Conservation (phyloP, 2,329 filamentous ascomycete genomes). For the Alternaria dauci region DNA sequence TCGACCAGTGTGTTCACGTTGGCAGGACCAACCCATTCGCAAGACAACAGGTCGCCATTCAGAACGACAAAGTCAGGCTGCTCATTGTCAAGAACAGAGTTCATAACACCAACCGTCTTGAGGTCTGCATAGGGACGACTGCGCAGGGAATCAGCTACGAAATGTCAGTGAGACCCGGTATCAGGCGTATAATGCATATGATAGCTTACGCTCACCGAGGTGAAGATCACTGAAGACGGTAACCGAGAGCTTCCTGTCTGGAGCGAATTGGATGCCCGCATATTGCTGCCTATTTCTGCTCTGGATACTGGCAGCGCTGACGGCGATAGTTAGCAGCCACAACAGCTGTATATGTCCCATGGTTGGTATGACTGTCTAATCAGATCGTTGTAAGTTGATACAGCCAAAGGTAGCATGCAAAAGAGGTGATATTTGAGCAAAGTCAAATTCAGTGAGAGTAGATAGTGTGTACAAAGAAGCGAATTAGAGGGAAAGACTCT, state of each 20-base stretch:
- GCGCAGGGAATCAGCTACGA: slow-evolving; percentile 17
- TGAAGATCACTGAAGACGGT: slow-evolving; percentile 75
- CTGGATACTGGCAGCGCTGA: slow-evolving; percentile 11
- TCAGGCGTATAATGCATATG: slow-evolving; percentile 26
- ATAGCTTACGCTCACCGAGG: slow-evolving; percentile 69
- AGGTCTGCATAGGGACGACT: slow-evolving; percentile 59
- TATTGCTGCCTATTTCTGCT: slow-evolving; percentile 22
- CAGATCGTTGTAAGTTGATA: background rate
- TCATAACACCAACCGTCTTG: slow-evolving; percentile 66
- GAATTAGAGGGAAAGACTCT: background rate
- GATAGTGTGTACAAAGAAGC: background rate
- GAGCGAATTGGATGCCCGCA: slow-evolving; percentile 36
- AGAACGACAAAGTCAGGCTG: slow-evolving; percentile 68
- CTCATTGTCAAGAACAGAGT: slow-evolving; percentile 66
- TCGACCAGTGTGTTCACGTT: slow-evolving; percentile 33
- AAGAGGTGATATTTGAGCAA: background rate
- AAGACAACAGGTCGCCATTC: slow-evolving; percentile 76
- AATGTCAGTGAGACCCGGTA: slow-evolving; percentile 7
- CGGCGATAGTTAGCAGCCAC: slow-evolving; percentile 19
- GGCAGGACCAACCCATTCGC: slow-evolving; percentile 56
- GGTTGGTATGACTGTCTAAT: slow-evolving; percentile 4
- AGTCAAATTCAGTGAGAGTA: background rate
- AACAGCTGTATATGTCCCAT: slow-evolving; percentile 28
- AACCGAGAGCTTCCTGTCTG: slow-evolving; percentile 56
- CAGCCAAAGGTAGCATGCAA: background rate